Conservation (phyloP, 768 basidiomycete genomes). For the Trametes gibbosa region DNA sequence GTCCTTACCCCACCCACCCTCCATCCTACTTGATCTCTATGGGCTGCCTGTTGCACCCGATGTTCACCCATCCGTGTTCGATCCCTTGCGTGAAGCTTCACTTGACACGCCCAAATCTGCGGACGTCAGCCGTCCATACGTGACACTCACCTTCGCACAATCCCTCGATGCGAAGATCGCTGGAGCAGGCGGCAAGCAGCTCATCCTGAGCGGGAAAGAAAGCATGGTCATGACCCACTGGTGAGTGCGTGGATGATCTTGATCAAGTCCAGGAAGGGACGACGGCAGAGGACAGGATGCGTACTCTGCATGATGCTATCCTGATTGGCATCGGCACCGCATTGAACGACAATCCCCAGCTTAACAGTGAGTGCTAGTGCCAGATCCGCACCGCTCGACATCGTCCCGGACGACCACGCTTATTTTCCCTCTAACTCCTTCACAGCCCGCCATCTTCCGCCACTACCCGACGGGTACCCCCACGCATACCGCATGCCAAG, state of each 20-base stretch:
- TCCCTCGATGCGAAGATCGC: conserved; percentile 89
- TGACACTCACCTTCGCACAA: conserved; percentile 86
- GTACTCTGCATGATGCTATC: conserved; percentile 90
- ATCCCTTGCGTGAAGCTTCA: conserved; percentile 3
- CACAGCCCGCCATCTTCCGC: conserved; percentile 57
- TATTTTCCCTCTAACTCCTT: not conserved
- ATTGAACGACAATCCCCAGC: conserved; percentile 87
- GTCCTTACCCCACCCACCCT: conserved; percentile 1
- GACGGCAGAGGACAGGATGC: conserved; percentile 59
- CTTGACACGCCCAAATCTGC: conserved; percentile 14
- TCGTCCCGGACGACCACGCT: too few species aligned
- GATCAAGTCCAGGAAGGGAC: not conserved
- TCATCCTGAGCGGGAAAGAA: conserved; percentile 80
- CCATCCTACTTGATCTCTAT: conserved; percentile 15
- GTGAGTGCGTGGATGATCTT: conserved; percentile 39
- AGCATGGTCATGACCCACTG: conserved; percentile 95
- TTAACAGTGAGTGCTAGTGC: conserved; percentile 64
- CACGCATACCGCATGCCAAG: conserved; percentile 51
- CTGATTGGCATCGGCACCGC: conserved; percentile 89
- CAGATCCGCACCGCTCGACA: too few species aligned
- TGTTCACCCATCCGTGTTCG: conserved; percentile 14
- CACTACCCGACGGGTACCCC: conserved; percentile 27
- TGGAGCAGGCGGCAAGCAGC: conserved; percentile 65
- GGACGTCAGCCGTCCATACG: conserved; percentile 42
- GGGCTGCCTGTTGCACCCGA: not conserved